Evolutionary conservation across 257 asterid species (phyloP).

Genomic region (Nicotiana tomentosiformis): DNA sequence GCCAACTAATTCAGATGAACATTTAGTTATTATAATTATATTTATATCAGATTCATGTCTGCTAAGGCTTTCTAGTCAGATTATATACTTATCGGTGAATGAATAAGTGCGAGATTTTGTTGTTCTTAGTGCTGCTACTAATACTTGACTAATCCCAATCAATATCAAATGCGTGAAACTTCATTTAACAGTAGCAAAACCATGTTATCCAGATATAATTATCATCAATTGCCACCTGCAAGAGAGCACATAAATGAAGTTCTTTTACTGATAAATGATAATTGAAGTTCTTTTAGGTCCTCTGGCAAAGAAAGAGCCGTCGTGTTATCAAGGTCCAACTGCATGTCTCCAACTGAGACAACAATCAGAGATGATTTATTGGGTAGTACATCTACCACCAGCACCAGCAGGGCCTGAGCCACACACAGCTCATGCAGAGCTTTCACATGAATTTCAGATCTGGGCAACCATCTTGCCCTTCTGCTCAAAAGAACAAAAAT

Average conservation of each 20-base stretch:
- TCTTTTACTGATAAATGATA: not conserved
- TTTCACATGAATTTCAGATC: not conserved
- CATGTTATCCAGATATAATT: not conserved
- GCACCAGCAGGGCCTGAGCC: not conserved
- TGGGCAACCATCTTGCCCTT: not conserved
- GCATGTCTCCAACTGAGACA: not conserved
- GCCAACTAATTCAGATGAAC: not conserved
- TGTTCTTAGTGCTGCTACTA: not conserved
- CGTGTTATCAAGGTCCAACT: not conserved
- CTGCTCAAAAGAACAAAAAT: too few relatives aligned
- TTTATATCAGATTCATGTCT: not conserved
- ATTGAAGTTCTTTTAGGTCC: not conserved
- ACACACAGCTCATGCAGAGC: not conserved
- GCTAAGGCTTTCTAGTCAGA: not conserved
- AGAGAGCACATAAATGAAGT: not conserved
- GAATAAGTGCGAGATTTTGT: not conserved
- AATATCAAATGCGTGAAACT: not conserved
- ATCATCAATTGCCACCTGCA: not conserved
- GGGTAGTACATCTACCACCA: not conserved
- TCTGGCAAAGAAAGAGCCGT: not conserved
- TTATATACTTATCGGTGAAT: not conserved
- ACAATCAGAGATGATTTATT: not conserved
- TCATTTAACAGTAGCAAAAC: not conserved
- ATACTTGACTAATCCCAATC: not conserved
- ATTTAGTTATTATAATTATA: not conserved